Evolutionary conservation across 495 filamentous ascomycete genomes (phyloP), one percentile per base, ranked within the genome.

Genomic region (Immersiella caudata): DNA sequence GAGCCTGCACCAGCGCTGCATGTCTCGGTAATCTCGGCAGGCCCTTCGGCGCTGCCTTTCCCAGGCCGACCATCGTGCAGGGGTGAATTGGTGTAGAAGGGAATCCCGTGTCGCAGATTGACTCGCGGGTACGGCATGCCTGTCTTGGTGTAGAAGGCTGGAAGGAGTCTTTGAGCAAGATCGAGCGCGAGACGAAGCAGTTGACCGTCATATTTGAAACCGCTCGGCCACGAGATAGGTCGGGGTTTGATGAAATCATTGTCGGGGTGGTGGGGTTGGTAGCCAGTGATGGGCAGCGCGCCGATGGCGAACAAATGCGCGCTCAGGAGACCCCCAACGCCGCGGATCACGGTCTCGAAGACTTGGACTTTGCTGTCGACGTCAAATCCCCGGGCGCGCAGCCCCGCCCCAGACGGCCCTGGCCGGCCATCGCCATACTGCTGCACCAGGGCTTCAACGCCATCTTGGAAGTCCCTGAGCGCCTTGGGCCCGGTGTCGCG

Each of bases 291-390:
- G 0, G 94, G 94, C 59, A 97, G 79, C 24, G 95, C 93, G 40
- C 92, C 94, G 55, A 93, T 81, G 16, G 95, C 93, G 76, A 98
- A 99, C 25, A 97, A 82, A 80, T 99, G 95, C 7, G 96, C 93
- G 70, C 93, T 96, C 55, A 99, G 80, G 33, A 99, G 79, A 22
- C 95, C 95, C 20, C 96, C 95, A 60, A 99, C 85, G 27, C 94
- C 94, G 68, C 95, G 85, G 75, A 99, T 99, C 11, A 97, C 93
- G 1, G 93, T 97, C 78, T 99, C 95, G 74, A 99, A 99, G 36
- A 99, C 92, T 79, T 99, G 93, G 9, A 99, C 95, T 78, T 97
- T 97, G 77, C 93, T 96, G 78, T 99, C 94, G 50, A 97, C 82
- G 79, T 99, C 93, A 69, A 98, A 99, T 2, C 93, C 95, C 36